Base-by-base conservation (phyloP, 2,329 filamentous ascomycete genomes). In the Capronia americana region DNA sequence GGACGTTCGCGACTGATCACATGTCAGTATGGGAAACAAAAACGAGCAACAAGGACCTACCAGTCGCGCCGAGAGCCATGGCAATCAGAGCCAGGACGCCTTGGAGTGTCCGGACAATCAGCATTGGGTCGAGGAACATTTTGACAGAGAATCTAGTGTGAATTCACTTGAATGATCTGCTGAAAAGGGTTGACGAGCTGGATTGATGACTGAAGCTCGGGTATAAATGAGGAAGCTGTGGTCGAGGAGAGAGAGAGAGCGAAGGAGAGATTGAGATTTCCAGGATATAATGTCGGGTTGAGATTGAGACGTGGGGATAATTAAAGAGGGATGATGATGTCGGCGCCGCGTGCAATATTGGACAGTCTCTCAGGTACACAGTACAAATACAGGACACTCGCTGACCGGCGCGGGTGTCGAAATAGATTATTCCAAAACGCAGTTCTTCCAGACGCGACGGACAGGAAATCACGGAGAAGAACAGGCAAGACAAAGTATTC, bases 1-100 rank as follows among this genome's bases (percentile, higher is more conserved):
- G 60, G 50, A 66, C 41, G 23, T 56, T 63, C 51, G 60, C 55
- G 41, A 61, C 64, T 60, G 53, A 34, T 32, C 85, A 46, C 53
- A 30, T 82, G 93, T 92, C 28, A 51, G 48, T 17, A 1, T 1
- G 11, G 28, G 26, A 14, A 14, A 26, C n/a, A 20, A 26, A 14
- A 28, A 12, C 0, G 48, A 11, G 46, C 4, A 12, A 3, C n/a
- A 28, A 44, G 24, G 23, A 20, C 82, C 7, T 57, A 68, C 66
- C 63, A 75, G 93, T 93, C 60, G 85, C 89, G 56, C 87, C 89
- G 41, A 96, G 79, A 24, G 90, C 92, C 10, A 96, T 85, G 72
- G 93, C 87, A 70, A 93, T 87, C 68, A 95, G 82, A 41, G 88
- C 84, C 73, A 96, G 86, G 48, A 92, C 71, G 11, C 83, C 85